Evolutionary conservation across 306 rosid species (phyloP), one percentile per base, ranked within the genome.

Genomic region (Corylus americana): DNA sequence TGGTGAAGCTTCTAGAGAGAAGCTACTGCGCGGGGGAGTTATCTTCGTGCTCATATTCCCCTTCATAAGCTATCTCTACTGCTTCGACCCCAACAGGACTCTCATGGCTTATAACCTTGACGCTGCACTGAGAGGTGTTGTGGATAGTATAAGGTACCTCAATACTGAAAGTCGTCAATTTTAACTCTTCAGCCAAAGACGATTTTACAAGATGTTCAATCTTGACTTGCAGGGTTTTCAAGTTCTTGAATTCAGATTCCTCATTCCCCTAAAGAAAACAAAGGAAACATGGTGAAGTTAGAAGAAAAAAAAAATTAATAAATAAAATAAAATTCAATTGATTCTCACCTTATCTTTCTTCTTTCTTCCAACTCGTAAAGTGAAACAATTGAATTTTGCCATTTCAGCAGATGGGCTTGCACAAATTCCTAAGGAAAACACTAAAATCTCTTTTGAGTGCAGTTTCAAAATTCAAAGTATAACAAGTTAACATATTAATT

Each of bases 371-470:
- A 64, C 31, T 27, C 81, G 80, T 59, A 75, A 55, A 77, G 83
- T 78, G 83, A 91, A 92, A 86, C 98, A 94, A 78, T 73, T 87
- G 62, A 87, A 64, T 31, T 61, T 74, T 31, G 81, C 76, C 95
- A 92, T 91, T 18, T 13, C 70, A 37, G 75, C 77, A 74, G 80
- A 31, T 37, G 35, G 73, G 55, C 77, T 51, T 48, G 58, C 51
- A 20, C 66, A 29, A 58, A 83, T 66, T 35, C 79, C 63, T 58
- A 37, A 25, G 31, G 12, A 18, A 48, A 64, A 37, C 57, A 90
- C 92, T 49, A 91, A 81, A 76, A 86, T 78, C 78, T 88, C 93
- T 75, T 73, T 86, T 3, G 93, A 88, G 84, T 94, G 98, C 74
- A 92, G 88, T 82, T 90, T 93, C 63, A 81, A 55, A 84, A 92